Evolutionary conservation across 495 filamentous ascomycete species (phyloP).

Genomic region (Xylaria venustula): DNA sequence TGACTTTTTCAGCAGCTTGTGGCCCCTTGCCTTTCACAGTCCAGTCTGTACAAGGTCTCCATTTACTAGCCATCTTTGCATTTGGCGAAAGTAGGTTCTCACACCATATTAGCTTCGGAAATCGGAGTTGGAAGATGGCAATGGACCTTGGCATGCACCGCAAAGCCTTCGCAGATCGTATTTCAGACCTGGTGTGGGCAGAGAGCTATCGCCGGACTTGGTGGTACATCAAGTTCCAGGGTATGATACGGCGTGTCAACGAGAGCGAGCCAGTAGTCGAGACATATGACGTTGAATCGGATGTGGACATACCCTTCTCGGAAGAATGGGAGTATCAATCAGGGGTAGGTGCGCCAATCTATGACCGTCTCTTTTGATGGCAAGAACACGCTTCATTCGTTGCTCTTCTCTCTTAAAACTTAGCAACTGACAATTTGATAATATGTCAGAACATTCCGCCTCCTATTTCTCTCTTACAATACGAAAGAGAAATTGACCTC

Average conservation of each 20-base stretch:
- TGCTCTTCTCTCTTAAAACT: not conserved
- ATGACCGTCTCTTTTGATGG: not conserved
- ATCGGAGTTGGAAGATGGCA: slow-evolving; percentile 58
- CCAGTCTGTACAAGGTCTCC: slow-evolving; percentile 63
- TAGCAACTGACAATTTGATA: not conserved
- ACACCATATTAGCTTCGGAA: slow-evolving; percentile 54
- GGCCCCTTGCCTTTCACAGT: slow-evolving; percentile 47
- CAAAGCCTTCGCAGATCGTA: slow-evolving; percentile 46
- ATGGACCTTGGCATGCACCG: slow-evolving; percentile 66
- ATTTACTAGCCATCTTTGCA: slow-evolving; percentile 64
- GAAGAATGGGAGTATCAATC: slow-evolving; percentile 60
- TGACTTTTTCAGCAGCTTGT: slow-evolving; percentile 41
- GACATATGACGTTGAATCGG: slow-evolving; percentile 35
- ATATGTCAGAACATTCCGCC: slow-evolving; percentile 48
- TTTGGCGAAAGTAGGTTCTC: slow-evolving; percentile 61
- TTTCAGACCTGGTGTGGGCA: slow-evolving; percentile 54
- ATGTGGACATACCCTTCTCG: slow-evolving; percentile 58
- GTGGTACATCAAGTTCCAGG: slow-evolving; percentile 74
- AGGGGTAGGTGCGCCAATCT: slow-evolving; percentile 44
- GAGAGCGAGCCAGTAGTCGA: not conserved
- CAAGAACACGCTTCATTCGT: too few relatives aligned
- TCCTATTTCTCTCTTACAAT: slow-evolving; percentile 55
- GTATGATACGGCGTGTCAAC: slow-evolving; percentile 27
- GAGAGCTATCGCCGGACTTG: slow-evolving; percentile 72
- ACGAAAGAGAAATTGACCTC: slow-evolving; percentile 54